Base-by-base conservation (phyloP, 495 filamentous ascomycete genomes). In the Parmelia sp. region DNA sequence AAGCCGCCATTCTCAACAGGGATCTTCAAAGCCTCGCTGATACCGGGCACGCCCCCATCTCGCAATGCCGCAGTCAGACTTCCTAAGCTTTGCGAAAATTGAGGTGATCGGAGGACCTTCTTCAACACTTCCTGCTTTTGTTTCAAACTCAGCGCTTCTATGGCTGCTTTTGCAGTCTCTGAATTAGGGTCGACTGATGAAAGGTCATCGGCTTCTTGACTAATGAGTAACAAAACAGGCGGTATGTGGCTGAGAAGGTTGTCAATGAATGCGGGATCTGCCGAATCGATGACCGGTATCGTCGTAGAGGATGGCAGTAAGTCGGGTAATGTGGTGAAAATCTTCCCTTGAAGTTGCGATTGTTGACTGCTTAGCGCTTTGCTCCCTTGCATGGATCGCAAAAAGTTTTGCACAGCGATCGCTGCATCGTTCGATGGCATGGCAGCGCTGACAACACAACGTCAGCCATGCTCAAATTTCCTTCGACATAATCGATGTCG, bases 1-100 rank as follows among this genome's bases (percentile, higher is more conserved):
- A 88, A 87, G 11, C 93, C 94, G 51, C 90, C 90, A 73, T 96
- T 90, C 64, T 84, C 81, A 27, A 98, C 83, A 58, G 83, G 82
- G 62, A 97, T 83, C 25, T 86, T 81, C 37, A 99, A 74, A 29
- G 92, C 92, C 66, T 96, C 91, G 27, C 91, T 88, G 62, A 99
- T 88, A 68, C 84, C 93, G 17, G 92, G 90, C 58, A 99, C 76
- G 0, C 91, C 94, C n/a, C 94, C 94, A 70, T 99, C 93, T 62
- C 93, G 78, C 55, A 99, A 79, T 29, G 94, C 94, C 71, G 89
- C 82, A 2, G 92, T 96, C 65, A 97, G 76, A 69, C 89, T 92
- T 0, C 85, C 82, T 40, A 96, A 74, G 68, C 90, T 93, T 72
- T 99, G 94, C 60, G 81, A 82, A 70, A 99, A 92, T 69, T 97